phyloP scores from a whole-genome alignment of 2,329 filamentous ascomycete genomes.

The Incumbomyces delicatus region DNA sequence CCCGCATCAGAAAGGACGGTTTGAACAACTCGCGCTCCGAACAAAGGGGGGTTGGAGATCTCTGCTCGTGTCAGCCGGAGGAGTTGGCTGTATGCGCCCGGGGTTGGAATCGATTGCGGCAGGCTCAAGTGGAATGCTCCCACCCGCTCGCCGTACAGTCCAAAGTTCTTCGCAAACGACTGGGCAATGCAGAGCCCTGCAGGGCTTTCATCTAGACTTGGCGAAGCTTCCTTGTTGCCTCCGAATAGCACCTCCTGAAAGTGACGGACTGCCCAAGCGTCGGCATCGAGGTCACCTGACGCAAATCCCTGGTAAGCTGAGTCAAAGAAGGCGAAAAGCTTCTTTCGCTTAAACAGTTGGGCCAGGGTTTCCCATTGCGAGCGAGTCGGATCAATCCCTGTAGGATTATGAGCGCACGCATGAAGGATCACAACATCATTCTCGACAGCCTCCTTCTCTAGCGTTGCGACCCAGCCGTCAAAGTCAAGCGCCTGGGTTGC shows the following conservation, averaged over 20 bases:
- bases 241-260: conserved; percentile 74
- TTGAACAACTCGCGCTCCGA: conserved; percentile 25
- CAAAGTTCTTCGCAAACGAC: conserved; percentile 57
- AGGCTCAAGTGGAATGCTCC: conserved; percentile 69
- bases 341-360: conserved; percentile 63
- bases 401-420: conserved; percentile 95
- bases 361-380: conserved; percentile 91
- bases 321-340: conserved; percentile 96
- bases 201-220: too few species aligned
- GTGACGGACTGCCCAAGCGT: conserved; percentile 81
- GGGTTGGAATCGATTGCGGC: neutral
- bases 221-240: too few species aligned
- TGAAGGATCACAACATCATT: conserved; percentile 80
- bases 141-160: conserved; percentile 88
- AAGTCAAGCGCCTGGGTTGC: conserved; percentile 34
- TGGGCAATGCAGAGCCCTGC: conserved; percentile 51
- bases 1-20: conserved; percentile 20
- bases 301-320: conserved; percentile 96
- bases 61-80: conserved; percentile 22
- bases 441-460: conserved; percentile 70
- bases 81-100: neutral
- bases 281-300: conserved; percentile 72
- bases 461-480: conserved; percentile 60
- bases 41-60: conserved; percentile 23
- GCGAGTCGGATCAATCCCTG: conserved; percentile 82